Percentiles rank a stretch among this genome's conserved stretches.
phyloP scores from a whole-genome alignment of 768 basidiomycete genomes.

The Crepidotus variabilis region DNA sequence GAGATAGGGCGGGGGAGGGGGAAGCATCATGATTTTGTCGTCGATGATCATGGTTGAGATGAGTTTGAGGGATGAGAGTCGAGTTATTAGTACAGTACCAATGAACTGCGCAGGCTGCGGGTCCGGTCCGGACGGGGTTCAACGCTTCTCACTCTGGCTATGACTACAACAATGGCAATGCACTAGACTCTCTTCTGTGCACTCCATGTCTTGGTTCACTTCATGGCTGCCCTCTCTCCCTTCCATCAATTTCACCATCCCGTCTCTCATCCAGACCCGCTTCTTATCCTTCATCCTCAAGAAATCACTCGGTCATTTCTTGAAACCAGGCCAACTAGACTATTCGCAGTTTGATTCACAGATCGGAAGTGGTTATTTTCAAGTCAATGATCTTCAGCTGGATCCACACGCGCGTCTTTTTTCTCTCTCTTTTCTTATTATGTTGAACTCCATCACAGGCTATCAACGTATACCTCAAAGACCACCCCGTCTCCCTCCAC shows the following conservation, averaged over 20 bases:
- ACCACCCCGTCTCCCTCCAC: constrained; percentile 63
- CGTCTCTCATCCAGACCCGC: constrained; percentile 75
- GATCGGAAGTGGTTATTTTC: constrained; percentile 86
- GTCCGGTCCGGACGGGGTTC: too few species aligned
- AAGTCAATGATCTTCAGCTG: constrained; percentile 80
- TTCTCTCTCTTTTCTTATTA: constrained; percentile 8
- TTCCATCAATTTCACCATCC: constrained; percentile 59
- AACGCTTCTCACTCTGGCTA: too few species aligned
- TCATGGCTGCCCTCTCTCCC: constrained; percentile 64
- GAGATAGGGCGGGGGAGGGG: constrained; percentile 16
- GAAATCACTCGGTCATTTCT: constrained; percentile 77
- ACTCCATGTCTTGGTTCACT: constrained; percentile 49
- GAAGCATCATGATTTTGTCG: constrained; percentile 29
- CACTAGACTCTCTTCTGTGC: too few species aligned
- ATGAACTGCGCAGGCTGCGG: not conserved
- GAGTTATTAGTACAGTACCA: not conserved
- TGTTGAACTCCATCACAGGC: constrained; percentile 45
- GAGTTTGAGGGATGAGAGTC: not conserved
- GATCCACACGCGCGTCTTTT: constrained; percentile 59
- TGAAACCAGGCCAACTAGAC: constrained; percentile 89
- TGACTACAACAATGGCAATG: too few species aligned
- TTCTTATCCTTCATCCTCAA: constrained; percentile 89
- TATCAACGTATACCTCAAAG: constrained; percentile 67
- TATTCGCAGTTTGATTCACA: constrained; percentile 85
- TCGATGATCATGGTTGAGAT: constrained; percentile 32